These are phyloP conservation scores for Venturia oleaginea DNA, from an alignment of 2,329 filamentous ascomycete genomes.

Conservation along the genomic window DNA sequence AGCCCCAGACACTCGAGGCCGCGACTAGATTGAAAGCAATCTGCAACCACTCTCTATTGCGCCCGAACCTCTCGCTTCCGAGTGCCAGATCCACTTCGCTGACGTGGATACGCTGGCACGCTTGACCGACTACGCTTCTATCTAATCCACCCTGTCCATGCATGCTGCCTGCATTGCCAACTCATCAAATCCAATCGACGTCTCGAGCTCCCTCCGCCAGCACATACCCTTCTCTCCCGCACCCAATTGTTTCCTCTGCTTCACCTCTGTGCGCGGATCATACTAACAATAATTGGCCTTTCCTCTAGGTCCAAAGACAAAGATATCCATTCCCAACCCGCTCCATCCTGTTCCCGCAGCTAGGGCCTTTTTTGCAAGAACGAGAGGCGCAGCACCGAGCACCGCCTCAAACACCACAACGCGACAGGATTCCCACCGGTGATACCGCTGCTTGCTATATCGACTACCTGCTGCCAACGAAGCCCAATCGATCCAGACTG, in stretches of 20 bases:
- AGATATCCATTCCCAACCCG: slow-evolving; percentile 12
- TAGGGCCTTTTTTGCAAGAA: slow-evolving; percentile 10
- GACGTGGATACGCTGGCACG: slow-evolving; percentile 14
- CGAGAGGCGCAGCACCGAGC: slow-evolving; percentile 12
- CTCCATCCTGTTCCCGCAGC: slow-evolving; percentile 6
- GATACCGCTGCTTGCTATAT: not conserved
- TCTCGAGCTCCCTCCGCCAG: slow-evolving; percentile 27
- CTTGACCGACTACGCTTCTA: slow-evolving; percentile 9
- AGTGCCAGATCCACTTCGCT: not conserved
- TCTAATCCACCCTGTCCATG: slow-evolving; percentile 18
- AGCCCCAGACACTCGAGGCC: slow-evolving; percentile 5
- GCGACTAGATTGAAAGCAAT: slow-evolving; percentile 11
- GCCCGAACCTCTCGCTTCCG: slow-evolving; percentile 3
- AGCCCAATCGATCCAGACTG: not conserved
- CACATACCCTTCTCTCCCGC: slow-evolving; percentile 26
- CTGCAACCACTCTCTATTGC: slow-evolving; percentile 2
- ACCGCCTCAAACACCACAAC: slow-evolving; percentile 12
- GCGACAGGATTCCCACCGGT: not conserved
- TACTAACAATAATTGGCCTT: slow-evolving; percentile 24
- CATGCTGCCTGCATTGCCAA: slow-evolving; percentile 34
- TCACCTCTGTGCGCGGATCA: slow-evolving; percentile 21
- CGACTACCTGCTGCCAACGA: slow-evolving; percentile 4
- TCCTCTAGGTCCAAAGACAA: slow-evolving; percentile 13
- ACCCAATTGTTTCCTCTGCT: slow-evolving; percentile 26
- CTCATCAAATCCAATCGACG: slow-evolving; percentile 35